Percentiles rank a stretch among this genome's conserved stretches.
Evolutionary conservation across 2,329 filamentous ascomycete species (phyloP).

Genomic region (Didymella segeticola): DNA sequence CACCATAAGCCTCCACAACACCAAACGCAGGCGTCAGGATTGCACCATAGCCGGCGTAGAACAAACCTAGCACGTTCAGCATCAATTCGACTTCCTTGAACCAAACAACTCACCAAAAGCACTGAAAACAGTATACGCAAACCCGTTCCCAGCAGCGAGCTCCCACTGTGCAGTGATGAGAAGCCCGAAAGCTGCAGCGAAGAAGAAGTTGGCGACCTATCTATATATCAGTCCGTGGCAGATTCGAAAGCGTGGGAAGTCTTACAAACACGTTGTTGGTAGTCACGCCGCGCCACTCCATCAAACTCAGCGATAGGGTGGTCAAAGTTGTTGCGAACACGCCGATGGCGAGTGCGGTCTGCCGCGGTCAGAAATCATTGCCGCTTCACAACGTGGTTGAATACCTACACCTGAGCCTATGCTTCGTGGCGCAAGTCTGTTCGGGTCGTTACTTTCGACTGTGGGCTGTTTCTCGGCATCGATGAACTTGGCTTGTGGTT

Average conservation of each 20-base stretch:
- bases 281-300: constrained; percentile 62
- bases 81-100: background rate
- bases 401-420: constrained; percentile 35
- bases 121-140: constrained; percentile 61
- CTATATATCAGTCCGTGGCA: background rate
- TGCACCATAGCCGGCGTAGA: constrained; percentile 59
- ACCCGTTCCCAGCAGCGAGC: constrained; percentile 59
- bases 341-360: constrained; percentile 60
- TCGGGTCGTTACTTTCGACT: background rate
- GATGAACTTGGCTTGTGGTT: constrained; percentile 3
- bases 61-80: constrained; percentile 48
- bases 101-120: constrained; percentile 55
- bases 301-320: constrained; percentile 61
- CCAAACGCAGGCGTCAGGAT: constrained; percentile 58
- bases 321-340: constrained; percentile 63
- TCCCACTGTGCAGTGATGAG: constrained; percentile 65
- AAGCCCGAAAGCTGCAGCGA: constrained; percentile 59
- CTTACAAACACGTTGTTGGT: constrained; percentile 57
- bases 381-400: constrained; percentile 16
- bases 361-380: background rate
- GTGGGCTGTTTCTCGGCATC: constrained; percentile 28
- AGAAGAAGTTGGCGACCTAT: constrained; percentile 62
- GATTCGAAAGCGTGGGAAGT: background rate
- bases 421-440: constrained; percentile 10
- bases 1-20: constrained; percentile 54